Percentiles rank a stretch among this genome's conserved stretches.
Evolutionary conservation across 306 rosid genomes (phyloP).

Genomic region (Castanea sativa): DNA sequence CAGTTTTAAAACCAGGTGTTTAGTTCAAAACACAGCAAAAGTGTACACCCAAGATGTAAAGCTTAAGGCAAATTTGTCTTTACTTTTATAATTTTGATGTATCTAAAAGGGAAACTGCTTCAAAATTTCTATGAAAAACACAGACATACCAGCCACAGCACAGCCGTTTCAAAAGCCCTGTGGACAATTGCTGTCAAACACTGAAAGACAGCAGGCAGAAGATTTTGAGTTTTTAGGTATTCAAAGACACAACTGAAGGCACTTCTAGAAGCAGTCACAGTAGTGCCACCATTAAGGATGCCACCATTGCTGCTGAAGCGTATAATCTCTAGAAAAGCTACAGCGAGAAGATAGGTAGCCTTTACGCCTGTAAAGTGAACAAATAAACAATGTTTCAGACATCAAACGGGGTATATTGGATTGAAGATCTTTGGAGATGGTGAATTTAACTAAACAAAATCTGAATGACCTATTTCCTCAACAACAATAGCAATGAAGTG

Average conservation of each 20-base stretch:
- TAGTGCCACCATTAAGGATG: conserved; percentile 75
- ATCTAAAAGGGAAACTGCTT: conserved; percentile 1
- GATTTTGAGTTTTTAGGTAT: conserved; percentile 93
- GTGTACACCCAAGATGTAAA: not conserved
- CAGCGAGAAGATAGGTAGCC: conserved; percentile 99
- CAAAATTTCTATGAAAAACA: conserved; percentile 21
- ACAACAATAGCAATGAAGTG: not conserved
- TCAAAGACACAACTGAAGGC: conserved; percentile 95
- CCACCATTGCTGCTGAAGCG: conserved; percentile 99
- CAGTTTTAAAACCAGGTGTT: not conserved
- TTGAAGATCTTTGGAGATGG: not conserved
- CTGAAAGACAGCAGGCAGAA: conserved; percentile 94
- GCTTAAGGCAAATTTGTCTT: not conserved
- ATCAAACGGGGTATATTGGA: not conserved
- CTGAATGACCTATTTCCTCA: not conserved
- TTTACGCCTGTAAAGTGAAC: conserved; percentile 72
- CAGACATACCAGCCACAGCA: conserved; percentile 82
- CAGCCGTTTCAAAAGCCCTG: conserved; percentile 86
- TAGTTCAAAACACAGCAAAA: not conserved
- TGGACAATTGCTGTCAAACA: conserved; percentile 90
- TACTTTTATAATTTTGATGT: too few relatives aligned
- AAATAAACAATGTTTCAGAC: conserved; percentile 14
- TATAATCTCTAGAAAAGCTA: conserved; percentile 90
- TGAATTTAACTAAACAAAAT: not conserved
- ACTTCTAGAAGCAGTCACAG: conserved; percentile 65